phyloP scores from a whole-genome alignment of 257 asterid species.

The Gentiana straminea region DNA sequence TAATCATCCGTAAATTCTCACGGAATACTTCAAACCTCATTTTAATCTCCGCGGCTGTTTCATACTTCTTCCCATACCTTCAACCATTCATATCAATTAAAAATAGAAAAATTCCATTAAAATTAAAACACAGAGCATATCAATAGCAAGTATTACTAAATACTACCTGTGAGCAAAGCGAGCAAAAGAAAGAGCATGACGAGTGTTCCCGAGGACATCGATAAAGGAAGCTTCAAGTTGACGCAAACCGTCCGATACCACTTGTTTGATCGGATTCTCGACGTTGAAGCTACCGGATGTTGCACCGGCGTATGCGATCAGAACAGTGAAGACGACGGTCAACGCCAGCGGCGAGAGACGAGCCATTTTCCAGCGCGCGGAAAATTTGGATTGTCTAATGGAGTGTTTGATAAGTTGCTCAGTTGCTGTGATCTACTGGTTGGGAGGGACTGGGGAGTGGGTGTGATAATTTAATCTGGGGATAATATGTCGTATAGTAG shows the following conservation, averaged over 20 bases:
- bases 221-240: conserved; percentile 52
- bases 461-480: no score
- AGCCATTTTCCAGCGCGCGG: conserved; percentile 26
- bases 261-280: conserved; percentile 85
- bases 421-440: neutral
- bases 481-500: no score
- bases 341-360: conserved; percentile 21
- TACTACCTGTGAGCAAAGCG: conserved; percentile 72
- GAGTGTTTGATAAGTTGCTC: neutral
- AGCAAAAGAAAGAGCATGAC: conserved; percentile 65
- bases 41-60: conserved; percentile 54
- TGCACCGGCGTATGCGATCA: conserved; percentile 26
- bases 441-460: neutral
- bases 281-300: conserved; percentile 20
- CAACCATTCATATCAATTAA: neutral
- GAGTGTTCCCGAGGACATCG: conserved; percentile 50
- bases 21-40: conserved; percentile 55
- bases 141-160: neutral
- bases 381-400: no score
- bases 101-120: neutral
- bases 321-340: conserved; percentile 22
- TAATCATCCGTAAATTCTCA: conserved; percentile 57
- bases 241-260: conserved; percentile 49
- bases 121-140: neutral
- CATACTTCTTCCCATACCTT: conserved; percentile 73